Conservation (phyloP, 2,329 filamentous ascomycete genomes). For the Didymella exigua region DNA sequence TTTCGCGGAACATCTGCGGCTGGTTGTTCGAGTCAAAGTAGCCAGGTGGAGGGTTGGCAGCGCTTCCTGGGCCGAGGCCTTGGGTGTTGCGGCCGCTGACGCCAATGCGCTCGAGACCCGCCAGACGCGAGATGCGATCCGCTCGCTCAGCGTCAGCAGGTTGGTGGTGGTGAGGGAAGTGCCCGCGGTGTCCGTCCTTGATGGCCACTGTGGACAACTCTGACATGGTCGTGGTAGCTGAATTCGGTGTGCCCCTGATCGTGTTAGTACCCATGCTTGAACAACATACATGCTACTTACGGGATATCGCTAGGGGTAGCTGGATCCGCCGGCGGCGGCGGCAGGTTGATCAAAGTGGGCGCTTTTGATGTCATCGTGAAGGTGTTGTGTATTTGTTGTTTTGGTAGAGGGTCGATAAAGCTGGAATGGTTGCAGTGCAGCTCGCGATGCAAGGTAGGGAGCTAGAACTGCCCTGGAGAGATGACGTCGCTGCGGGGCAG, state of each 20-base stretch:
- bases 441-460: slow-evolving; percentile 10
- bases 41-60: slow-evolving; percentile 52
- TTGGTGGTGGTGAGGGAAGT: slow-evolving; percentile 67
- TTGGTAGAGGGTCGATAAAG: neutral
- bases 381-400: neutral
- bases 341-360: slow-evolving; percentile 81
- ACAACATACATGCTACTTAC: slow-evolving; percentile 58
- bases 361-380: slow-evolving; percentile 45
- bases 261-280: neutral
- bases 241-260: slow-evolving; percentile 85
- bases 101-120: slow-evolving; percentile 86
- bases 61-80: slow-evolving; percentile 55
- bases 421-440: neutral
- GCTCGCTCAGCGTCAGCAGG: slow-evolving; percentile 90
- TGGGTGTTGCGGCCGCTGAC: slow-evolving; percentile 66
- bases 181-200: slow-evolving; percentile 92
- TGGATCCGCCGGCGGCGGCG: slow-evolving; percentile 79
- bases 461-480: neutral
- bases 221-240: slow-evolving; percentile 87
- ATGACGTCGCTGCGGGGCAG: slow-evolving; percentile 18
- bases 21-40: slow-evolving; percentile 83
- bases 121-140: slow-evolving; percentile 91
- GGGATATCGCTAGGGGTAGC: slow-evolving; percentile 89
- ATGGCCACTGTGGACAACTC: slow-evolving; percentile 92
- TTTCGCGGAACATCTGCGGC: slow-evolving; percentile 69